phyloP scores from a whole-genome alignment of 2,329 filamentous ascomycete species.

The Teratosphaeriaceae sp. region DNA sequence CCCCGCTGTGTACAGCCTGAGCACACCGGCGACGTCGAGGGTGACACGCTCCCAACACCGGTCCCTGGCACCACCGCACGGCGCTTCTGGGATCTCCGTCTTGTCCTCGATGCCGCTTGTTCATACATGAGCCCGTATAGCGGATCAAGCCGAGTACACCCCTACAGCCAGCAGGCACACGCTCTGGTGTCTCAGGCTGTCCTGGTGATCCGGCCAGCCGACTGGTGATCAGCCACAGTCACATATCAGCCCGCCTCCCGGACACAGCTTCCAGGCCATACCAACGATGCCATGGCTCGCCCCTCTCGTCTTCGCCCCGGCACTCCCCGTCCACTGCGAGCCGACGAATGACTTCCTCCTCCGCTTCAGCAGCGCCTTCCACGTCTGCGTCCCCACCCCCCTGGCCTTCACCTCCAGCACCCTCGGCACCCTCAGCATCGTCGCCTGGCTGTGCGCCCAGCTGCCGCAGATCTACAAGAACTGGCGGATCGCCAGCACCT shows the following conservation, averaged over 20 bases:
- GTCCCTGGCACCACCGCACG: neutral
- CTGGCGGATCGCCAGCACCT: constrained; percentile 55
- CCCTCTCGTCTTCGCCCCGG: constrained; percentile 23
- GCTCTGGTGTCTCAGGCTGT: neutral
- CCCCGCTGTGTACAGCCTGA: too few species aligned
- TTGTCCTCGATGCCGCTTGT: too few species aligned
- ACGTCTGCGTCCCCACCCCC: constrained; percentile 57
- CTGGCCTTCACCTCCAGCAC: constrained; percentile 56
- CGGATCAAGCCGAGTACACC: neutral
- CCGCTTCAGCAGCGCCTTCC: constrained; percentile 51
- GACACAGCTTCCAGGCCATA: neutral
- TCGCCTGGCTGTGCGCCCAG: constrained; percentile 64
- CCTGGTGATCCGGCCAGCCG: neutral
- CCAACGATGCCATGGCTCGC: constrained; percentile 24
- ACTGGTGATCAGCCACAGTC: neutral
- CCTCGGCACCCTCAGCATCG: constrained; percentile 55
- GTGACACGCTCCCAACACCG: neutral
- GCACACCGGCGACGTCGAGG: too few species aligned
- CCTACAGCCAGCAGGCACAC: neutral
- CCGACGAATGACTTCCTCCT: constrained; percentile 53
- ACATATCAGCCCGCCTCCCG: neutral
- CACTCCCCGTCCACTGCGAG: constrained; percentile 53
- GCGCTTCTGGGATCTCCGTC: too few species aligned
- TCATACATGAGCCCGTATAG: neutral
- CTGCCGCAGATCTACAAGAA: constrained; percentile 66